Evolutionary conservation across 2,329 filamentous ascomycete genomes (phyloP).

Genomic region (Incumbomyces lentus): DNA sequence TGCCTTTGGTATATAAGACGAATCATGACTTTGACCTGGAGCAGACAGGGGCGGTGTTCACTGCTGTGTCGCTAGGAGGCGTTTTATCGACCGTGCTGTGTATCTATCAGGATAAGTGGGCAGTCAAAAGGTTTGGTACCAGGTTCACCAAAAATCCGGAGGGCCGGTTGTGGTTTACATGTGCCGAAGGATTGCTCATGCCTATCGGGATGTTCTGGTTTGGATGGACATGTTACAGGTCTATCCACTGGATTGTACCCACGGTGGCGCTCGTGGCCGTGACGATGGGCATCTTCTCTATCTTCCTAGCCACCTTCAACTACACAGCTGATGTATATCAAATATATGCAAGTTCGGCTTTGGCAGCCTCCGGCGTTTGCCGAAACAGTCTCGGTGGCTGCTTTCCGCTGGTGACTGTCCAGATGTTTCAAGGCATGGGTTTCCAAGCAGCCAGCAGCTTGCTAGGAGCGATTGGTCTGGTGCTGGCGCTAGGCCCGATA

Average conservation of each 20-base stretch:
- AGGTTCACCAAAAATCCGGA: constrained; percentile 50
- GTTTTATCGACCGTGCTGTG: constrained; percentile 57
- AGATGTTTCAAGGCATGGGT: constrained; percentile 63
- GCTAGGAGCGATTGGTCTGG: constrained; percentile 57
- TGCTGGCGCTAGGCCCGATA: constrained; percentile 73
- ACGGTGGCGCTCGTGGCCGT: constrained; percentile 59
- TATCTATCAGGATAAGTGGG: constrained; percentile 59
- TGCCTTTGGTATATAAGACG: constrained; percentile 64
- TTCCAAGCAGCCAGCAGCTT: constrained; percentile 62
- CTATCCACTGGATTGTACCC: constrained; percentile 62
- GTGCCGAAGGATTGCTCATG: constrained; percentile 63
- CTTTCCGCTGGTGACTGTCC: constrained; percentile 66
- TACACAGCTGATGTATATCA: constrained; percentile 85
- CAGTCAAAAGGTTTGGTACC: constrained; percentile 21
- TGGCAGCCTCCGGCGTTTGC: constrained; percentile 82
- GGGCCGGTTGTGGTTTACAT: constrained; percentile 71
- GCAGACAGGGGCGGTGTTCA: constrained; percentile 62
- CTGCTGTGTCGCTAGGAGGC: constrained; percentile 58
- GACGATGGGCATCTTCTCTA: constrained; percentile 75
- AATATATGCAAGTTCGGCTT: constrained; percentile 69
- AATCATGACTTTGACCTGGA: constrained; percentile 59
- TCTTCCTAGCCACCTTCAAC: constrained; percentile 84
- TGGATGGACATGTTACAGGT: constrained; percentile 52
- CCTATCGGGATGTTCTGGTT: constrained; percentile 74
- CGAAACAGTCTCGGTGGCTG: constrained; percentile 72